Evolutionary conservation across 805 yeast genomes (phyloP), one percentile per base, ranked within the genome.

Genomic region (Suhomyces sp.): DNA sequence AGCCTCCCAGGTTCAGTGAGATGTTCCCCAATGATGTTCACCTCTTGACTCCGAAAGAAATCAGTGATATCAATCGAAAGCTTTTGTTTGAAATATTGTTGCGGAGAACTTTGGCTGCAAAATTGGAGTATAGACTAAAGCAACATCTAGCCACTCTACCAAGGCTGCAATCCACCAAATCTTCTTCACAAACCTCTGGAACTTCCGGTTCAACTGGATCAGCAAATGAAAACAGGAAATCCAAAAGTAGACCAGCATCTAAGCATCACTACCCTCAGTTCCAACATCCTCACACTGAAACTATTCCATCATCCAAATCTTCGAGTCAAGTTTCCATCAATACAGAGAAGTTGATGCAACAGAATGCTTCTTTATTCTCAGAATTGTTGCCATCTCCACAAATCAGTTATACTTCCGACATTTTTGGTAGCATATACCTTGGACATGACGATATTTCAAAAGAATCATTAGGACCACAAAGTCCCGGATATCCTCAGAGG

Each of bases 71-170:
- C 32, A 57, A 66, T 32, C 53, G 48, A 25, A 53, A 52, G 35
- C 30, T 68, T 0, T 47, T 63, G n/a, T 50, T 64, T 19, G 74
- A 67, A 35, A 39, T 64, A 5, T 50, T 68, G 27, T 36, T 68
- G n/a, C 54, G 72, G 38, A 46, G 70, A 37, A 68, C 72, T 1
- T 44, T 66, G 42, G 65, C 70, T 21, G 72, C 70, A 5, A 68
- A 68, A 46, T 53, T 68, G 16, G 63, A 50, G 3, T 68, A 53
- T 39, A 42, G 73, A 25, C 48, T 68, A 30, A 38, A 39, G 12
- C 56, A 54, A 22, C 39, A 38, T 28, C 46, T 47, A 7, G 4
- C 6, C 8, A 11, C 14, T 5, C 9, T 23, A 6, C 22, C 33
- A 3, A 22, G 25, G 9, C 33, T 30, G 33, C 12, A 19, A 7